These are phyloP conservation scores for Cetraspora pellucida DNA, from an alignment of 192 early-diverging fungal genomes.

Conservation along the genomic window DNA sequence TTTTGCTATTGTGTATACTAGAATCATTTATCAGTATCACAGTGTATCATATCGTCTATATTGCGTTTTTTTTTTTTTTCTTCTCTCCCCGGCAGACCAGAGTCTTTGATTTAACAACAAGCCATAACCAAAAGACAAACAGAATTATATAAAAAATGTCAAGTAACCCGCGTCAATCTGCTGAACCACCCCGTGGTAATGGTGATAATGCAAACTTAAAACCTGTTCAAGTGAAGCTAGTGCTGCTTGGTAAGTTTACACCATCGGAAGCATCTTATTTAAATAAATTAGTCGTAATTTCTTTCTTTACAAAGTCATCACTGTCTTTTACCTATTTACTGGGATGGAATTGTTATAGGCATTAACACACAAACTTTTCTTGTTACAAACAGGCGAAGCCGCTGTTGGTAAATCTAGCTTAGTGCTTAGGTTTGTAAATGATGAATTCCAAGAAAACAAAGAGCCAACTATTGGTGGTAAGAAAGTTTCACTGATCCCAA, in stretches of 20 bases:
- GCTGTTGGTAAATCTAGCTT: conserved; percentile 98
- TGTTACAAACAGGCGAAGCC: conserved; percentile 68
- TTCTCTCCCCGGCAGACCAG: neutral
- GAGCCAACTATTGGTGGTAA: conserved; percentile 96
- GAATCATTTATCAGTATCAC: neutral
- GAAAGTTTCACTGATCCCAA: conserved; percentile 7
- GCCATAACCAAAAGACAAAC: neutral
- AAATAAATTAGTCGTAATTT: too few species aligned
- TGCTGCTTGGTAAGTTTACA: conserved; percentile 70
- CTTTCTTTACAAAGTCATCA: too few species aligned
- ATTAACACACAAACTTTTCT: neutral
- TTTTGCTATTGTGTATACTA: too few species aligned
- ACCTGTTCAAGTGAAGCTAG: conserved; percentile 96
- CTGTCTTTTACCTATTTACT: too few species aligned
- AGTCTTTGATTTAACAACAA: neutral
- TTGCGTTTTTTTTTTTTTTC: neutral
- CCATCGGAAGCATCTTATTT: neutral
- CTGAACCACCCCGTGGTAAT: neutral
- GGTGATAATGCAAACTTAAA: conserved; percentile 49
- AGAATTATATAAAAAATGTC: neutral
- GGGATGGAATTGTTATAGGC: neutral
- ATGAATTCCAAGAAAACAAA: conserved; percentile 94
- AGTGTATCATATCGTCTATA: neutral
- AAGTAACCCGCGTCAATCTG: conserved; percentile 5
- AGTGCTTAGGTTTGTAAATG: conserved; percentile 91